Evolutionary conservation across 1,284 basidiomycete genomes (phyloP).

Genomic region (Apiotrichum brassicae): DNA sequence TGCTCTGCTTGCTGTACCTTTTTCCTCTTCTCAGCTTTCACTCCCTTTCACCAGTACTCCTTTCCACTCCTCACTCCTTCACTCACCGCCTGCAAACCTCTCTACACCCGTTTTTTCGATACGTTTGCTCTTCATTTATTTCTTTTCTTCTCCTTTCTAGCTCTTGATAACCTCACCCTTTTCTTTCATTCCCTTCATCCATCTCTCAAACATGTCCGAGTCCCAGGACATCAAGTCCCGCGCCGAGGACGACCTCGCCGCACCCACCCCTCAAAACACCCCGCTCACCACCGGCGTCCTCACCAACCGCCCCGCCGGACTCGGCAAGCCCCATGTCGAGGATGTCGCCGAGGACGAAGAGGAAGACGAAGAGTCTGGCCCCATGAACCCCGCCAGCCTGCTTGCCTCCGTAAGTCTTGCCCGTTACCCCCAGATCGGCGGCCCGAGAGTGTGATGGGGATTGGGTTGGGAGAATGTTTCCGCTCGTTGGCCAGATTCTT

Average conservation of each 20-base stretch:
- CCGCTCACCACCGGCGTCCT: conserved; percentile 65
- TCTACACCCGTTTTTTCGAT: no score
- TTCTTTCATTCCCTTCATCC: background rate
- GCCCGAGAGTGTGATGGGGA: no score
- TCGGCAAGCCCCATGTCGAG: conserved; percentile 64
- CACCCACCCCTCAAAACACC: conserved; percentile 76
- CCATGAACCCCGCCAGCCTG: conserved; percentile 45
- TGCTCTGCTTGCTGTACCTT: no score
- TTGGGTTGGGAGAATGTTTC: no score
- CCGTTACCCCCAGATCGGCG: no score
- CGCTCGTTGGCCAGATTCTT: no score
- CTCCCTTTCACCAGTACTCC: no score
- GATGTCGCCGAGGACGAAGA: conserved; percentile 57
- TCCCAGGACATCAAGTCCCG: conserved; percentile 37
- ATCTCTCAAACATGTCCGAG: conserved; percentile 30
- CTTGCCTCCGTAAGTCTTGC: conserved; percentile 43
- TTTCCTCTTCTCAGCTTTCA: no score
- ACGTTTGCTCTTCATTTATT: background rate
- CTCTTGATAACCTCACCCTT: background rate
- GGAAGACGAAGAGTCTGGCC: conserved; percentile 48
- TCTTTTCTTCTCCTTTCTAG: background rate
- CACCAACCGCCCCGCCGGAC: conserved; percentile 53
- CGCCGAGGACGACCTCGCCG: conserved; percentile 42
- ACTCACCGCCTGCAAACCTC: no score
- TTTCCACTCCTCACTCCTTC: no score